phyloP scores from a whole-genome alignment of 805 yeast species.

The Saccharomycopsis sp. region DNA sequence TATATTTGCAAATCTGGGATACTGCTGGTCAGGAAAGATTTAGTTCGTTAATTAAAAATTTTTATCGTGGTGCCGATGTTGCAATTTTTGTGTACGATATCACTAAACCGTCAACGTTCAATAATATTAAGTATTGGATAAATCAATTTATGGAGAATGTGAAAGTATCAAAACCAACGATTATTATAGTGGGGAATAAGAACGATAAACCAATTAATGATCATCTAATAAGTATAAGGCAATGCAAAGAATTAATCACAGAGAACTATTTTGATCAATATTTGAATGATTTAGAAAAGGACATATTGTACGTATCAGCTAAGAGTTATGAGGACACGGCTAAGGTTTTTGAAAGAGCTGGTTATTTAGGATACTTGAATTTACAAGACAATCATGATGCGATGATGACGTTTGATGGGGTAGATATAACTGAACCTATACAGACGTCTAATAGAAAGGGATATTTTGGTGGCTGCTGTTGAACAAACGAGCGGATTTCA shows the following conservation, averaged over 20 bases:
- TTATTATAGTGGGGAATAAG: conserved; percentile 49
- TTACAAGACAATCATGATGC: conserved; percentile 16
- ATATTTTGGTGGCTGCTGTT: background rate
- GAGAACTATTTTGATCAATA: conserved; percentile 17
- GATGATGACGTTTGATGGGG: conserved; percentile 30
- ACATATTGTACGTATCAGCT: conserved; percentile 19
- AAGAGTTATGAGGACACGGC: conserved; percentile 25
- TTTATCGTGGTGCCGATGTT: conserved; percentile 53
- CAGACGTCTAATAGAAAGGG: background rate
- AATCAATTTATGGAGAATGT: conserved; percentile 41
- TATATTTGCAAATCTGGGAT: conserved; percentile 61
- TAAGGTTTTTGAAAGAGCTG: conserved; percentile 33
- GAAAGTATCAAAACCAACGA: conserved; percentile 40
- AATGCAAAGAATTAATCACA: conserved; percentile 14
- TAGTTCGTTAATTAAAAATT: conserved; percentile 59
- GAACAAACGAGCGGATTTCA: background rate
- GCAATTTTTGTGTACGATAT: conserved; percentile 48
- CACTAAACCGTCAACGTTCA: conserved; percentile 43
- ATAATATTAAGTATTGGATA: conserved; percentile 40
- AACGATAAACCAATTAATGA: conserved; percentile 29
- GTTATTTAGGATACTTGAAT: conserved; percentile 30
- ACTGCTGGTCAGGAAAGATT: conserved; percentile 78
- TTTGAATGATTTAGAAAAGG: conserved; percentile 12
- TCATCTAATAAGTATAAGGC: conserved; percentile 16
- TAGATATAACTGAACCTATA: conserved; percentile 25